Percentiles rank a stretch among this genome's conserved stretches.
These are phyloP conservation scores for Epichloe sylvatica DNA, from an alignment of 2,329 filamentous ascomycete species.

Conservation along the genomic window DNA sequence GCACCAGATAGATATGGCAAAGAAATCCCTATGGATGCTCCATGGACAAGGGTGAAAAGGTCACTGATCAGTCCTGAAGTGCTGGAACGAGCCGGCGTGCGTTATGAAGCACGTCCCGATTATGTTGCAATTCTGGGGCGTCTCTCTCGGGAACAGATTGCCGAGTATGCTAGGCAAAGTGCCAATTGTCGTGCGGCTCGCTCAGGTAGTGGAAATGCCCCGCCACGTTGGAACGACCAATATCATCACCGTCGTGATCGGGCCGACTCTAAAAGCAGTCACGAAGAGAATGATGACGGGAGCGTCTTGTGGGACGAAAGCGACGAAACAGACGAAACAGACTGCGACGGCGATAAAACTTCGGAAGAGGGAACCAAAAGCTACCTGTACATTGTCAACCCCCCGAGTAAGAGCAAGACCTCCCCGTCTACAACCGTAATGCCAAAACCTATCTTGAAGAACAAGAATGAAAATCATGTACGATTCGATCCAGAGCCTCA, in stretches of 20 bases:
- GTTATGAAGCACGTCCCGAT: constrained; percentile 44
- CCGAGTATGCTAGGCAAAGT: constrained; percentile 35
- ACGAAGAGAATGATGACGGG: constrained; percentile 18
- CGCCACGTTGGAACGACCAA: constrained; percentile 6
- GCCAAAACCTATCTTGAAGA: constrained; percentile 49
- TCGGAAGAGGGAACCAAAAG: constrained; percentile 18
- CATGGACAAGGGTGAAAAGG: constrained; percentile 44
- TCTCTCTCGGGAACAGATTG: constrained; percentile 37
- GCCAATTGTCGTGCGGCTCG: constrained; percentile 32
- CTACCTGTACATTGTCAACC: constrained; percentile 24
- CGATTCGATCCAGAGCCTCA: constrained; percentile 36
- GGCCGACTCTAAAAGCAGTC: constrained; percentile 21
- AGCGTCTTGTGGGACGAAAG: constrained; percentile 18
- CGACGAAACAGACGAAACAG: constrained; percentile 19
- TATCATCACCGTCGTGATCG: constrained; percentile 8
- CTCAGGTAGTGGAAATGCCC: constrained; percentile 5
- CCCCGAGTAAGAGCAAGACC: constrained; percentile 20
- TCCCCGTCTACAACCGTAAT: constrained; percentile 22
- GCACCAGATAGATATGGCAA: constrained; percentile 44
- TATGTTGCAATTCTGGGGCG: constrained; percentile 47
- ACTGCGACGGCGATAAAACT: constrained; percentile 20
- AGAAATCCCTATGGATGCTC: constrained; percentile 40
- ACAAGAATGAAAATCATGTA: constrained; percentile 43
- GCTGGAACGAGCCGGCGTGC: constrained; percentile 35
- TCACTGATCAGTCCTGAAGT: constrained; percentile 41